Conservation (phyloP, 805 yeast species). For the Nakazawaea wyomingensis region DNA sequence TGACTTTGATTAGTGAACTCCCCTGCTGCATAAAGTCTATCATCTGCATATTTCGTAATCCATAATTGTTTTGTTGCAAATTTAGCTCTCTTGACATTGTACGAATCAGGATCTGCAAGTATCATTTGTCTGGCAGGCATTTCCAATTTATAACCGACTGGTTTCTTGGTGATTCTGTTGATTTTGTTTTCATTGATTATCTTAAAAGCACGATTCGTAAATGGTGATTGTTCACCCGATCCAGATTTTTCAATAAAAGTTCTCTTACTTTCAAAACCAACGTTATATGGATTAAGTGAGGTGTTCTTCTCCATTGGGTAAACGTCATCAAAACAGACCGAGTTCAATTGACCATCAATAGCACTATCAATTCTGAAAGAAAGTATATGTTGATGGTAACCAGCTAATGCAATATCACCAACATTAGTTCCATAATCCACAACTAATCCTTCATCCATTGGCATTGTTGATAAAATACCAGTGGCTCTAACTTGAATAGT, state of each 20-base stretch:
- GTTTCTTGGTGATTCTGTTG: slow-evolving; percentile 63
- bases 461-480: slow-evolving; percentile 82
- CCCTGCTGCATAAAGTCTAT: slow-evolving; percentile 75
- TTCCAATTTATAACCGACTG: slow-evolving; percentile 71
- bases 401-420: slow-evolving; percentile 78
- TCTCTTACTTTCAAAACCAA: slow-evolving; percentile 64
- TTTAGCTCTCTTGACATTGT: slow-evolving; percentile 64
- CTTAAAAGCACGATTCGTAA: slow-evolving; percentile 69
- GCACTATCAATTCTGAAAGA: slow-evolving; percentile 81
- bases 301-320: slow-evolving; percentile 52
- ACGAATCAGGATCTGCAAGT: slow-evolving; percentile 58
- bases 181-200: slow-evolving; percentile 68
- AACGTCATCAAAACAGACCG: slow-evolving; percentile 68
- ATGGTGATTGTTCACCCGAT: slow-evolving; percentile 66
- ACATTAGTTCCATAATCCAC: slow-evolving; percentile 70
- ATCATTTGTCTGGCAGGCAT: slow-evolving; percentile 77
- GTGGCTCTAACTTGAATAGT: slow-evolving; percentile 80
- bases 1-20: slow-evolving; percentile 81
- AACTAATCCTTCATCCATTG: slow-evolving; percentile 60
- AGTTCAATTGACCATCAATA: slow-evolving; percentile 72
- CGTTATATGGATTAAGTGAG: slow-evolving; percentile 56
- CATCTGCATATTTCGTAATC: slow-evolving; percentile 75
- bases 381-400: slow-evolving; percentile 78
- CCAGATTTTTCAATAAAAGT: slow-evolving; percentile 66
- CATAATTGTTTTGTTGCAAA: slow-evolving; percentile 76